Conservation (phyloP, 169 alveolate genomes). For the Cryptosporidium parvum region DNA sequence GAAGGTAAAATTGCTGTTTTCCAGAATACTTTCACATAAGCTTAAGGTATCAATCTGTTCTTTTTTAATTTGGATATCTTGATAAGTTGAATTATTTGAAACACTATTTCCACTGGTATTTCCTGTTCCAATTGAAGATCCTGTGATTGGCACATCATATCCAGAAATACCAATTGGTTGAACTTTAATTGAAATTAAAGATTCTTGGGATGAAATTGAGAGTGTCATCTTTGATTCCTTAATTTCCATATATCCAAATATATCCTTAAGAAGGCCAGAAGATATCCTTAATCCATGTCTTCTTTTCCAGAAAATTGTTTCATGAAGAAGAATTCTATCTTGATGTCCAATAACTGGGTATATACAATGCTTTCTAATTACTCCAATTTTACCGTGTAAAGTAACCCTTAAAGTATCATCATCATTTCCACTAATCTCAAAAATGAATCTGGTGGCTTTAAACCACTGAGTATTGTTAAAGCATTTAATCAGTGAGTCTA, state of each 20-base stretch:
- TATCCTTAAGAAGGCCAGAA: constrained; percentile 63
- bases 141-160: not conserved
- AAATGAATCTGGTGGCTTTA: constrained; percentile 25
- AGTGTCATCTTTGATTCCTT: constrained; percentile 53
- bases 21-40: constrained; percentile 23
- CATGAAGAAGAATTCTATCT: constrained; percentile 42
- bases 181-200: constrained; percentile 39
- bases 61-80: constrained; percentile 52
- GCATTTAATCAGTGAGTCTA: constrained; percentile 29
- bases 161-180: constrained; percentile 30
- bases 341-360: constrained; percentile 29
- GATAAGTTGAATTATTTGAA: constrained; percentile 54
- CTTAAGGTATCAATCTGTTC: constrained; percentile 65
- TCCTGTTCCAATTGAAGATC: not conserved
- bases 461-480: constrained; percentile 66
- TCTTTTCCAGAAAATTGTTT: constrained; percentile 38
- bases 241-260: constrained; percentile 53
- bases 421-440: not conserved
- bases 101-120: not conserved
- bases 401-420: constrained; percentile 21
- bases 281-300: constrained; percentile 58
- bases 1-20: constrained; percentile 36
- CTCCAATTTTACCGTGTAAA: constrained; percentile 32
- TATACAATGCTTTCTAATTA: constrained; percentile 34
- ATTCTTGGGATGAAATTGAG: constrained; percentile 26